These are phyloP conservation scores for barley (Hordeum vulgare) DNA, from an alignment of 176 grass and related monocot genomes.

Conservation along the genomic window DNA sequence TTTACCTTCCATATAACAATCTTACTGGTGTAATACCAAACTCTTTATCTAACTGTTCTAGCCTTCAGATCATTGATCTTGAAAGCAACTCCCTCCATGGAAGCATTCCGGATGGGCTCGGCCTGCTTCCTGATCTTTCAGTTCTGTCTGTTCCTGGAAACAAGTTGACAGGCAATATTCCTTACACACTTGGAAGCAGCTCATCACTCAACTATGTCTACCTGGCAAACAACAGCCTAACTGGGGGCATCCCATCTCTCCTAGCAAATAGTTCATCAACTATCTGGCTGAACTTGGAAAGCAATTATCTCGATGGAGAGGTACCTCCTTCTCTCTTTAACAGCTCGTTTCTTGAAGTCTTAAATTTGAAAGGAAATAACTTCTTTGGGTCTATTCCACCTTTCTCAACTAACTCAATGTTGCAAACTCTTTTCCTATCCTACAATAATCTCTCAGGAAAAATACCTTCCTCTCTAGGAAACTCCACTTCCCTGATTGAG, in stretches of 20 bases:
- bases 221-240: slow-evolving; percentile 20
- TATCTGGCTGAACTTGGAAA: background rate
- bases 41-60: background rate
- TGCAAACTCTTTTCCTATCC: background rate
- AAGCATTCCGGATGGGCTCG: background rate
- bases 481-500: slow-evolving; percentile 6
- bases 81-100: background rate
- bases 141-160: background rate
- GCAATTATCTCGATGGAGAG: slow-evolving; percentile 20
- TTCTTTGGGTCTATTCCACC: background rate
- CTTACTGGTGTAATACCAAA: slow-evolving; percentile 18
- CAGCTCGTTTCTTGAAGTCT: background rate
- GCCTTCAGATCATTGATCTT: slow-evolving; percentile 27
- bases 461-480: slow-evolving; percentile 30
- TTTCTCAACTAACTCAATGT: background rate
- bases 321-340: slow-evolving; percentile 6
- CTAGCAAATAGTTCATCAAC: background rate
- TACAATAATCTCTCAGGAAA: slow-evolving; percentile 16
- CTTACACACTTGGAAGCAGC: background rate
- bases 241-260: slow-evolving; percentile 8
- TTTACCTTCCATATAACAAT: background rate
- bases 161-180: background rate
- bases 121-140: slow-evolving; percentile 9
- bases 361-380: background rate
- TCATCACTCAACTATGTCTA: background rate